These are phyloP conservation scores for Gaeumannomyces sp. DNA, from an alignment of 2,329 filamentous ascomycete species.

Conservation along the genomic window DNA sequence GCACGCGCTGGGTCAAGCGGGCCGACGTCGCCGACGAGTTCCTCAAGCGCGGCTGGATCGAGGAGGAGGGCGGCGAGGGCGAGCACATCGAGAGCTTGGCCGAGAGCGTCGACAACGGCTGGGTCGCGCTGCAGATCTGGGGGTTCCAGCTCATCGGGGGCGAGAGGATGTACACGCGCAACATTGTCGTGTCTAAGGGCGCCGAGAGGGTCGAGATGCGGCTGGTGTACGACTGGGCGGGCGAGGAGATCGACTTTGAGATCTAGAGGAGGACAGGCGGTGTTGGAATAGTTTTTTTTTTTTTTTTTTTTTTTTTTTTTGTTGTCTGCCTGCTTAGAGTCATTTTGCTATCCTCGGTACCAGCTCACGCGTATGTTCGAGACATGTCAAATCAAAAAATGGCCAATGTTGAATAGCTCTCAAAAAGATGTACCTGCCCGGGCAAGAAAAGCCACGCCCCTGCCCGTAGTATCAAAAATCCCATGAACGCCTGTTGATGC, in stretches of 20 bases:
- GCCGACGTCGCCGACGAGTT: conserved; percentile 49
- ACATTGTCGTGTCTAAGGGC: conserved; percentile 47
- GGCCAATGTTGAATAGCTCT: not conserved
- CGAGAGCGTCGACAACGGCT: conserved; percentile 43
- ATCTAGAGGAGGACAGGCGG: conserved; percentile 11
- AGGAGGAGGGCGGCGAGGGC: conserved; percentile 38
- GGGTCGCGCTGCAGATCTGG: conserved; percentile 54
- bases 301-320: not conserved
- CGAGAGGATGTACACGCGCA: conserved; percentile 45
- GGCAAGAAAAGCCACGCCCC: not conserved
- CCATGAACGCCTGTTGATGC: not conserved
- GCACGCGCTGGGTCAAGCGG: conserved; percentile 42
- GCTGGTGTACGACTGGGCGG: conserved; percentile 50
- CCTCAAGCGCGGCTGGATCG: conserved; percentile 53
- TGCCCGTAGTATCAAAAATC: not conserved
- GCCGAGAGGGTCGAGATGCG: conserved; percentile 41
- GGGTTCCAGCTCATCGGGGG: conserved; percentile 51
- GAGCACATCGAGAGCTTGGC: conserved; percentile 60
- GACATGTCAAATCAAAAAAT: not conserved
- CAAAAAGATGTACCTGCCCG: not conserved
- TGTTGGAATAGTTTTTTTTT: not conserved
- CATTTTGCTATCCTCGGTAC: too few relatives aligned
- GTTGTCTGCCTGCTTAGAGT: too few relatives aligned
- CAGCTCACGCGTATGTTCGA: not conserved
- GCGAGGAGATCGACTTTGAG: conserved; percentile 14